Percentiles rank a stretch among this genome's conserved stretches.
phyloP scores from a whole-genome alignment of 2,329 filamentous ascomycete genomes.

The Malbranchea zuffiana region DNA sequence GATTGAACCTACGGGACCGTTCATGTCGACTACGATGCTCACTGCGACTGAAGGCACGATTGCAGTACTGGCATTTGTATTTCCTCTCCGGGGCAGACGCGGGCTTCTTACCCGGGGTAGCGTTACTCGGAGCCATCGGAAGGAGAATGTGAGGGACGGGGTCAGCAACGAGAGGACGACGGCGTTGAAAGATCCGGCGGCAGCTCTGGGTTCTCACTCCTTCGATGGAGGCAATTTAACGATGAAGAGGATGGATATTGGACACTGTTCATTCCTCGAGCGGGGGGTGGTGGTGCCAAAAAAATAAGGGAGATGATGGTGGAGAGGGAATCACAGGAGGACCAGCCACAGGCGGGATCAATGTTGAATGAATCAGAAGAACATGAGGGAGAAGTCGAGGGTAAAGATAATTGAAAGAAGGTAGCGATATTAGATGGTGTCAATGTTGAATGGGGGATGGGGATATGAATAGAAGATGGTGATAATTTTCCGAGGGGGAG shows the following conservation, averaged over 20 bases:
- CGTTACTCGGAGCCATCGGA: slow-evolving; percentile 37
- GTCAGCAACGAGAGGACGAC: slow-evolving; percentile 9
- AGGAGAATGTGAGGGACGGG: slow-evolving; percentile 2
- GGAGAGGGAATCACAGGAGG: slow-evolving; percentile 12
- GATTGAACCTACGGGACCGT: slow-evolving; percentile 76
- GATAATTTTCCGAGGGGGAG: too few relatives aligned
- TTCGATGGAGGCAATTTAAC: slow-evolving; percentile 33
- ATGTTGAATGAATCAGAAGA: slow-evolving; percentile 16
- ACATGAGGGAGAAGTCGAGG: slow-evolving; percentile 13
- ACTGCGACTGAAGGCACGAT: slow-evolving; percentile 90
- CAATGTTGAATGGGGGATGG: slow-evolving; percentile 12
- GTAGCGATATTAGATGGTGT: not conserved
- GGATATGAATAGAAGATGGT: too few relatives aligned
- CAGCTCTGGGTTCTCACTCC: slow-evolving; percentile 33
- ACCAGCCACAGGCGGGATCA: too few relatives aligned
- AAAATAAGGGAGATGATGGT: not conserved
- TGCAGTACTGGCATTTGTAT: slow-evolving; percentile 99
- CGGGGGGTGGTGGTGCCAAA: slow-evolving; percentile 9
- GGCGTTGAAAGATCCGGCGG: slow-evolving; percentile 26
- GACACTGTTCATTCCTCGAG: slow-evolving; percentile 37
- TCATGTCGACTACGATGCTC: slow-evolving; percentile 96
- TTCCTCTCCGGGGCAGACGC: slow-evolving; percentile 81
- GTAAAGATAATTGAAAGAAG: slow-evolving; percentile 16
- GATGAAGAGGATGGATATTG: slow-evolving; percentile 29
- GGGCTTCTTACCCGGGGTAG: slow-evolving; percentile 68